Evolutionary conservation across 345 rosid genomes (phyloP), one percentile per base, ranked within the genome.

Genomic region (Camelina laxa): DNA sequence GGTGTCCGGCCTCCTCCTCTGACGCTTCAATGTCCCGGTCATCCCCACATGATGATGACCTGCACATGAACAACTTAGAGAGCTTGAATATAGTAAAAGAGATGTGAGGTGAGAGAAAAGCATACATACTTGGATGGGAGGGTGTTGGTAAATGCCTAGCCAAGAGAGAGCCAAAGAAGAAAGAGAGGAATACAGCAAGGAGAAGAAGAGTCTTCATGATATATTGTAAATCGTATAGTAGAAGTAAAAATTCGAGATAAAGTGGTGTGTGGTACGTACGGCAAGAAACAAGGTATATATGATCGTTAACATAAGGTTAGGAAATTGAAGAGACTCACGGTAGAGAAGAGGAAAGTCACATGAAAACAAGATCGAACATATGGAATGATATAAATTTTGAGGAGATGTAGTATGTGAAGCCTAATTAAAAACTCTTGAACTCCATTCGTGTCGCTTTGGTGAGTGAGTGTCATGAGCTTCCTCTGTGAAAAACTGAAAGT

Each of bases 311-410:
- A 66, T 70, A 77, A 47, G 72, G 62, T 44, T 9, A 71, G 54
- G 61, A 82, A 67, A 91, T 87, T 90, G 96, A 90, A 90, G 84
- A 92, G 80, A 76, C 78, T 92, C 96, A 92, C 96, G 91, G 82
- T 82, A 79, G 66, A 71, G 9, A 67, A 77, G 76, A 63, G 80
- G 74, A 77, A 67, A 75, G 79, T 89, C 97, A 87, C 97, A 91
- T 82, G 96, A 81, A 87, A 85, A 65, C 72, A 70, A 38, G 61
- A 45, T 55, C 62, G 31, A 64, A 57, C 55, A 54, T 70, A 77
- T 77, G 69, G 64, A 56, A 70, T 64, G 71, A 27, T 64, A 63
- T 64, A 70, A 70, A 56, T 70, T 65, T 47, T 4, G 33, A 67
- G 53, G 42, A 74, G 72, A 54, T 17, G 65, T 31, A 17, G 58